Conservation (phyloP, 768 basidiomycete genomes). For the Amanita rimosa region DNA sequence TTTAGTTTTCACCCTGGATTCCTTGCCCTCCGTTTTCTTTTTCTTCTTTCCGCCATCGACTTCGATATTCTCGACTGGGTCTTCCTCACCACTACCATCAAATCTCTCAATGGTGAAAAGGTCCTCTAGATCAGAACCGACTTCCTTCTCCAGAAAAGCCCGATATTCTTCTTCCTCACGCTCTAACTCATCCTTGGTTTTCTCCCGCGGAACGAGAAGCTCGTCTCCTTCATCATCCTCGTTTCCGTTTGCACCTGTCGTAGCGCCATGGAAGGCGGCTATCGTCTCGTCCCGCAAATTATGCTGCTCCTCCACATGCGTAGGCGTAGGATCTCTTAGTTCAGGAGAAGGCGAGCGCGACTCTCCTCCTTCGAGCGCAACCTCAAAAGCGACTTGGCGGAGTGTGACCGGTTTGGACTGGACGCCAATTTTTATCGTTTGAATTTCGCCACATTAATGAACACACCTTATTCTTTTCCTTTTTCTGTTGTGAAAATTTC, state of each 20-base stretch:
- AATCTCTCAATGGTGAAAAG: conserved; percentile 40
- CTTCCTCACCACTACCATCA: conserved; percentile 11
- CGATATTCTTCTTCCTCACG: conserved; percentile 81
- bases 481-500: conserved; percentile 12
- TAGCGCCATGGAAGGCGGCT: conserved; percentile 58
- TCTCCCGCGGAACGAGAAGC: conserved; percentile 63
- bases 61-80: conserved; percentile 8
- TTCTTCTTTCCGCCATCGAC: conserved; percentile 19
- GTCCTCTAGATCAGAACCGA: conserved; percentile 60
- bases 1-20: conserved; percentile 26
- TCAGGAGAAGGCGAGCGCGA: conserved; percentile 52
- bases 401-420: conserved; percentile 67
- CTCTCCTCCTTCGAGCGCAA: conserved; percentile 32
- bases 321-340: conserved; percentile 41
- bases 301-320: conserved; percentile 72
- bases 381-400: conserved; percentile 60
- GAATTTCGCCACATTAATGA: neutral
- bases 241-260: conserved; percentile 22
- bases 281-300: conserved; percentile 74
- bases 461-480: conserved; percentile 39
- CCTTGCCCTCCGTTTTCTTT: conserved; percentile 27
- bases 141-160: conserved; percentile 70
- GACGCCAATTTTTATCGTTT: neutral
- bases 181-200: conserved; percentile 67
- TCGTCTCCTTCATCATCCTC: conserved; percentile 45